A percentile compares a stretch with the other conserved stretches of the same genome.
Conservation (phyloP, 345 rosid species). For the Erucastrum elatum region DNA sequence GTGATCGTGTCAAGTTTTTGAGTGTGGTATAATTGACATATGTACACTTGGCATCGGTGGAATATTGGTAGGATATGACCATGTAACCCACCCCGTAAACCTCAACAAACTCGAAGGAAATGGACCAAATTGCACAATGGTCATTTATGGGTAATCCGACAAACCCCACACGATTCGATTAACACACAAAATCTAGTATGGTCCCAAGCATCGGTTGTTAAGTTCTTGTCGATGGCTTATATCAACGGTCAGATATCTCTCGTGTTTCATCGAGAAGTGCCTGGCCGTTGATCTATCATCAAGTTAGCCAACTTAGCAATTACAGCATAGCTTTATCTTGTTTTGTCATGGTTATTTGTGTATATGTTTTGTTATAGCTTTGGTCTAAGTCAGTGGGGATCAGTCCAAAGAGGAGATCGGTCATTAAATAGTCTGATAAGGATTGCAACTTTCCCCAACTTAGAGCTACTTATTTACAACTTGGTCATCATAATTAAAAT, state of each 20-base stretch:
- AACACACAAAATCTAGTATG: slow-evolving; percentile 36
- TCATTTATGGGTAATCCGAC: slow-evolving; percentile 16
- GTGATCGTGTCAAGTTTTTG: slow-evolving; percentile 17
- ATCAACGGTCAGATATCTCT: slow-evolving; percentile 9
- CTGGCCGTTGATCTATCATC: slow-evolving; percentile 34
- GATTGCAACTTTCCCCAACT: slow-evolving; percentile 32
- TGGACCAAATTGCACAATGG: background rate
- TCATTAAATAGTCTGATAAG: slow-evolving; percentile 25
- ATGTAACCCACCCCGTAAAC: slow-evolving; percentile 4
- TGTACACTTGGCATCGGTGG: slow-evolving; percentile 7
- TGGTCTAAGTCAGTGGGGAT: slow-evolving; percentile 24
- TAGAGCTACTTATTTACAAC: slow-evolving; percentile 37
- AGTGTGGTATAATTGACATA: slow-evolving; percentile 22
- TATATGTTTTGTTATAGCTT: slow-evolving; percentile 9
- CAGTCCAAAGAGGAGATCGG: slow-evolving; percentile 24
- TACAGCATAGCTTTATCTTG: background rate
- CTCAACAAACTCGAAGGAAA: background rate
- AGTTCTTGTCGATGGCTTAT: slow-evolving; percentile 25
- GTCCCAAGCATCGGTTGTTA: slow-evolving; percentile 27
- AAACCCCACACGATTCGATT: slow-evolving; percentile 31
- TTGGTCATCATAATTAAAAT: background rate
- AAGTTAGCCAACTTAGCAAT: slow-evolving; percentile 12
- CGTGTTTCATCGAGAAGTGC: slow-evolving; percentile 10
- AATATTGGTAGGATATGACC: background rate
- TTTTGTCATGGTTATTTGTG: slow-evolving; percentile 41